These are phyloP conservation scores for Agrocybe praecox DNA, from an alignment of 768 basidiomycete genomes.

Conservation along the genomic window DNA sequence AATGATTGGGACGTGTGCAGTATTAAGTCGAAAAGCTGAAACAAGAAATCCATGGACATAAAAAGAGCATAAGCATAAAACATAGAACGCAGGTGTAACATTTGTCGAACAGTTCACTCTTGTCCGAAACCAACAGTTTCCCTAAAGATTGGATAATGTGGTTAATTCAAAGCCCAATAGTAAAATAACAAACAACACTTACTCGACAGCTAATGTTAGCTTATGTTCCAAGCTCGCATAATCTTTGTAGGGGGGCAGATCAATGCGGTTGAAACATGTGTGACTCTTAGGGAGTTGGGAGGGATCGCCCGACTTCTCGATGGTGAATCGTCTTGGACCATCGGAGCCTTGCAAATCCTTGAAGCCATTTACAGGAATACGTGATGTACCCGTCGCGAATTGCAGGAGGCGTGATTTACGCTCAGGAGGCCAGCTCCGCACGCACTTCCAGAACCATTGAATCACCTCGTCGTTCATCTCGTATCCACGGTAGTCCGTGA, in stretches of 20 bases:
- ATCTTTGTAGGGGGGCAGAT: slow-evolving; percentile 97
- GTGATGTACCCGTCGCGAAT: slow-evolving; percentile 96
- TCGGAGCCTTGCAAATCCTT: slow-evolving; percentile 98
- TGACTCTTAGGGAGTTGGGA: slow-evolving; percentile 96
- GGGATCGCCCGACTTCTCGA: slow-evolving; percentile 98
- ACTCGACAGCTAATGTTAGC: slow-evolving; percentile 93
- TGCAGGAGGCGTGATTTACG: slow-evolving; percentile 95
- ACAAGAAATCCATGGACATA: slow-evolving; percentile 10
- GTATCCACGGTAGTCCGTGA: slow-evolving; percentile 97
- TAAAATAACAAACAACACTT: slow-evolving; percentile 36
- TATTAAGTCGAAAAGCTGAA: background rate
- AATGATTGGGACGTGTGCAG: background rate
- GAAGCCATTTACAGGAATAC: slow-evolving; percentile 98
- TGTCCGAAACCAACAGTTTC: slow-evolving; percentile 96
- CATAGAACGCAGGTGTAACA: slow-evolving; percentile 7
- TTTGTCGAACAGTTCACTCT: slow-evolving; percentile 52
- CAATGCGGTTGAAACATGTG: slow-evolving; percentile 96
- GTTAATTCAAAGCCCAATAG: background rate
- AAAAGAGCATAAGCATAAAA: slow-evolving; percentile 5
- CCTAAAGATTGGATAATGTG: slow-evolving; percentile 37
- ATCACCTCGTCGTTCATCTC: slow-evolving; percentile 95
- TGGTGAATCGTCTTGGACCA: slow-evolving; percentile 95
- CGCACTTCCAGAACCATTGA: slow-evolving; percentile 99
- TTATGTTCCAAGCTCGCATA: slow-evolving; percentile 95
- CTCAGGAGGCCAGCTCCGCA: slow-evolving; percentile 97